Base-by-base conservation (phyloP, 1,139 yeast genomes). In the Candida mesenterica region DNA sequence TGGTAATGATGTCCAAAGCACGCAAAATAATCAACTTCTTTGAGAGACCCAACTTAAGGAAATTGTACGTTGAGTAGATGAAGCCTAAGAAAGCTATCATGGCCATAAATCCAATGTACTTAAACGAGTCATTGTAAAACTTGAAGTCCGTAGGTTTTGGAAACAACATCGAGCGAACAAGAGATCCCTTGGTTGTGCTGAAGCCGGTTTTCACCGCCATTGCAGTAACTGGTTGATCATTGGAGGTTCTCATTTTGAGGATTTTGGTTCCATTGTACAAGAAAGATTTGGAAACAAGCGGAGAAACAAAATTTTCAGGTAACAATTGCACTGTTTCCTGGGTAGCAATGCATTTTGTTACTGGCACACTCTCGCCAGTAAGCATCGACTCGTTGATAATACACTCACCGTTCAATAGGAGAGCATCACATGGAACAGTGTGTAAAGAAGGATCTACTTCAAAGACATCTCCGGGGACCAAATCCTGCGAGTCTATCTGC, bases 281-380 rank as follows among this genome's bases (percentile, higher is more conserved):
- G 44, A 79, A 86, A 5, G 94, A 84, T 48, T 79, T 82, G 2
- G 95, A 77, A 35, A 90, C 65, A 14, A 69, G 64, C 15, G 83
- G 75, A 4, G 89, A 76, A n/a, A 85, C 75, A 49, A 77, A 76
- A 49, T 76, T 82, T 31, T 66, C 68, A 15, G 75, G 70, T 28
- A 88, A 59, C 13, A 66, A 67, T 20, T 65, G 64, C 29, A 88
- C 74, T 0, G 82, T 73, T 14, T 79, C 88, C 18, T 74, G 75
- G 0, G 75, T 65, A 2, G 95, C 89, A 3, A 84, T 74, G 4
- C 69, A 45, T 56, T 92, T 92, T 0, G 96, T 77, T 2, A 92
- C 96, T 0, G 99, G 98, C 1, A 92, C 97, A 39, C 97, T 88
- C 57, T 92, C 99, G 27, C 99, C 99, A 0, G 97, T 92, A 22